These are phyloP conservation scores for Phtheirospermum japonicum DNA, from an alignment of 257 asterid genomes.

Conservation along the genomic window DNA sequence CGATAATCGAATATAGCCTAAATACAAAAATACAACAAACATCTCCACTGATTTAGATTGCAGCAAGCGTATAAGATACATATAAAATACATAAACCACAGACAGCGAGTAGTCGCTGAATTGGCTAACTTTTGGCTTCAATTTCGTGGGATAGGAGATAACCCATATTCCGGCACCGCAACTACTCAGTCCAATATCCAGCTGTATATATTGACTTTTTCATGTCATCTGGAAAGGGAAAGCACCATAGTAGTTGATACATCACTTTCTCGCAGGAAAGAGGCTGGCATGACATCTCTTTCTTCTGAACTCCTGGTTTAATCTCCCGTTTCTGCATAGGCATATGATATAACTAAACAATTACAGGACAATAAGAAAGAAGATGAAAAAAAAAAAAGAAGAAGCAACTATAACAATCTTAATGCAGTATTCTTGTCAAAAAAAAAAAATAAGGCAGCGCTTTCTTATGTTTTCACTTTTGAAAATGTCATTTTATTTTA, in stretches of 20 bases:
- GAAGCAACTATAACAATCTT: slow-evolving; percentile 14
- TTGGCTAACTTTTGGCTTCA: slow-evolving; percentile 22
- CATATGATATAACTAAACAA: slow-evolving; percentile 22
- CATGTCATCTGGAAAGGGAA: slow-evolving; percentile 32
- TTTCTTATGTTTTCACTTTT: not conserved
- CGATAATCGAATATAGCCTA: not conserved
- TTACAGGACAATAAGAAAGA: slow-evolving; percentile 1
- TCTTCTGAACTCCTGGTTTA: slow-evolving; percentile 28
- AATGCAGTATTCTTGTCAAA: not conserved
- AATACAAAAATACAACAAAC: slow-evolving; percentile 22
- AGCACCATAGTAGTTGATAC: slow-evolving; percentile 29
- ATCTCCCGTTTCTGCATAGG: slow-evolving; percentile 35
- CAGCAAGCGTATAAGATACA: slow-evolving; percentile 23
- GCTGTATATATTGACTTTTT: slow-evolving; percentile 26
- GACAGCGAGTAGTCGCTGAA: slow-evolving; percentile 19
- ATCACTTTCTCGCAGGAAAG: slow-evolving; percentile 31
- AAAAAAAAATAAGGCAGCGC: not conserved
- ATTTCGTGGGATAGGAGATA: slow-evolving; percentile 8
- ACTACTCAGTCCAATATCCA: slow-evolving; percentile 22
- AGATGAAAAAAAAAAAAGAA: not conserved
- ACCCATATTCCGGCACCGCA: slow-evolving; percentile 26
- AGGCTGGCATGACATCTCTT: slow-evolving; percentile 23
- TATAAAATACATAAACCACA: slow-evolving; percentile 31
- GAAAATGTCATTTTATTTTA: too few species aligned
- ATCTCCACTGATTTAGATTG: slow-evolving; percentile 19